Percentiles rank a stretch among this genome's conserved stretches.
phyloP scores from a whole-genome alignment of 495 filamentous ascomycete genomes.

The Trichoderma gamsii region DNA sequence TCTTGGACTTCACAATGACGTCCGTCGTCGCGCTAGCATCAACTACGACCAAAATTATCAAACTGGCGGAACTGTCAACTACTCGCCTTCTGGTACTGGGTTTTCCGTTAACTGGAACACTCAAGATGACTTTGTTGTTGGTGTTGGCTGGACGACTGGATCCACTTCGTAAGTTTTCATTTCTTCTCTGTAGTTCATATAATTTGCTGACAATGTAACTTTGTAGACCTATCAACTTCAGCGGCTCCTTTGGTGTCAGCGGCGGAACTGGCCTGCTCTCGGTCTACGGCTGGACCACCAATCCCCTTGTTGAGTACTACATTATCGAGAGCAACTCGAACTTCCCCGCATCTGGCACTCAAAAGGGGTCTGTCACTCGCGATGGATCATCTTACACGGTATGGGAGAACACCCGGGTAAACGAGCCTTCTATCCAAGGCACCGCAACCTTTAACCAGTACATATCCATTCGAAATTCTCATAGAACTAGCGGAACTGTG shows the following conservation, averaged over 20 bases:
- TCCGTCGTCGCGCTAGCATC: slow-evolving; percentile 3
- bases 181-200: neutral
- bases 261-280: slow-evolving; percentile 21
- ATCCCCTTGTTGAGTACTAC: slow-evolving; percentile 61
- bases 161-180: neutral
- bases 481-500: slow-evolving; percentile 45
- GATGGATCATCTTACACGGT: slow-evolving; percentile 55
- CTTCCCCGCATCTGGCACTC: slow-evolving; percentile 41
- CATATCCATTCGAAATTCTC: slow-evolving; percentile 48
- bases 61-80: neutral
- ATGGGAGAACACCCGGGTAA: slow-evolving; percentile 45
- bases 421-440: slow-evolving; percentile 53
- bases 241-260: slow-evolving; percentile 20
- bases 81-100: neutral
- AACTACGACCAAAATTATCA: slow-evolving; percentile 8
- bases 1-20: neutral
- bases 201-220: neutral
- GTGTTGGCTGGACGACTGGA: neutral
- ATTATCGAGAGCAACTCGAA: slow-evolving; percentile 43
- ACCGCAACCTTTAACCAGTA: slow-evolving; percentile 57
- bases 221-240: neutral
- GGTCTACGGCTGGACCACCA: slow-evolving; percentile 58
- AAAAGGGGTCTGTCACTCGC: slow-evolving; percentile 44
- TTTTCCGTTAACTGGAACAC: slow-evolving; percentile 1
- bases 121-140: slow-evolving; percentile 2